Evolutionary conservation across 805 yeast species (phyloP).

Genomic region (Clavispora fructus): DNA sequence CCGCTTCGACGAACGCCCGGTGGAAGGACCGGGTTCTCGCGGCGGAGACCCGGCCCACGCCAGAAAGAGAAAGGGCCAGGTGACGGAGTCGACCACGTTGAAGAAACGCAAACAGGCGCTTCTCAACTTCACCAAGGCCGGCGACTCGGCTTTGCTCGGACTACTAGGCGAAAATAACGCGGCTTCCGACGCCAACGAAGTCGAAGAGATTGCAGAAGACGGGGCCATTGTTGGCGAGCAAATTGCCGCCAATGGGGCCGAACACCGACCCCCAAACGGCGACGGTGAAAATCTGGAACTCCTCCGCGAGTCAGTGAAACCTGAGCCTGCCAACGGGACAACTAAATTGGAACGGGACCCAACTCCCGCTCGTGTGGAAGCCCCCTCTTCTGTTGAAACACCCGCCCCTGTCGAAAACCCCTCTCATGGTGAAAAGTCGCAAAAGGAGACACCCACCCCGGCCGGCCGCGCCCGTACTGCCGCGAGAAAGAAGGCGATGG

Average conservation of each 20-base stretch:
- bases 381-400: too few relatives aligned
- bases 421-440: neutral
- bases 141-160: neutral
- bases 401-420: too few relatives aligned
- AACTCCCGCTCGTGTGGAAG: too few relatives aligned
- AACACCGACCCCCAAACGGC: too few relatives aligned
- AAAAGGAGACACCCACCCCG: neutral
- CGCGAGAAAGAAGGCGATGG: neutral
- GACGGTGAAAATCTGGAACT: too few relatives aligned
- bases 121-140: conserved; percentile 5
- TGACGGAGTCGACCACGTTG: conserved; percentile 18
- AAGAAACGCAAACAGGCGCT: conserved; percentile 19
- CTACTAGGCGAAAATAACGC: neutral
- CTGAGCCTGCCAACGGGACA: too few relatives aligned
- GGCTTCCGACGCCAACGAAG: too few relatives aligned
- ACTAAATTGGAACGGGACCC: too few relatives aligned
- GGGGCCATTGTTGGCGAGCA: too few relatives aligned
- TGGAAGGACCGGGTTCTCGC: conserved; percentile 37
- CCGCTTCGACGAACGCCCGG: conserved; percentile 28
- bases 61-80: conserved; percentile 20
- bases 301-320: too few relatives aligned
- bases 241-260: too few relatives aligned
- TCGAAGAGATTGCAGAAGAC: neutral
- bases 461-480: neutral
- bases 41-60: conserved; percentile 26